phyloP scores from a whole-genome alignment of 2,329 filamentous ascomycete genomes.

The Graphilbum sp. region DNA sequence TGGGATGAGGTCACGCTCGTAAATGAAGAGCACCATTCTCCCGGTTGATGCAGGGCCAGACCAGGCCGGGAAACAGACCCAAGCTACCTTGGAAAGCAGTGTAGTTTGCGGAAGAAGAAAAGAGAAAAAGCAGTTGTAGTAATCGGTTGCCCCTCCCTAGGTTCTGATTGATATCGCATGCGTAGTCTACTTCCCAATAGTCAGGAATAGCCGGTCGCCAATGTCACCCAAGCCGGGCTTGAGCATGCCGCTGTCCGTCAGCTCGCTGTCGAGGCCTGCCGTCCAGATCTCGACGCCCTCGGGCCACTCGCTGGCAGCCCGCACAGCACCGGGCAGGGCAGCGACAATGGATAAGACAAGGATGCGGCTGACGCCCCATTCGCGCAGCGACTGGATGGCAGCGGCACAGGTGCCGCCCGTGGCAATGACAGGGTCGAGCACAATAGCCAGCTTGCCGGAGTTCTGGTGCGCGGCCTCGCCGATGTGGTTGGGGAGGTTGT shows the following conservation, averaged over 20 bases:
- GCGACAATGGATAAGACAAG: conserved; percentile 63
- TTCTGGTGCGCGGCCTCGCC: conserved; percentile 20
- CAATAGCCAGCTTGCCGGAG: conserved; percentile 48
- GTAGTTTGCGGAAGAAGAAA: too few relatives aligned
- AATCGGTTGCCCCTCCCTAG: neutral
- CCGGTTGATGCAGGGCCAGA: too few relatives aligned
- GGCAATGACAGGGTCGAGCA: conserved; percentile 85
- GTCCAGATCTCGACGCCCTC: conserved; percentile 68
- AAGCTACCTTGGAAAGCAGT: too few relatives aligned
- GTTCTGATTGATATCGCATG: neutral
- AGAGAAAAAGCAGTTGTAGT: too few relatives aligned
- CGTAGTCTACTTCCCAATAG: conserved; percentile 54
- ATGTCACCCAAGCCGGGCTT: conserved; percentile 82
- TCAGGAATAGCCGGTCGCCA: conserved; percentile 78
- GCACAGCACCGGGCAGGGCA: conserved; percentile 51
- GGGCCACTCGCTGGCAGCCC: conserved; percentile 62
- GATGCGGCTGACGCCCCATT: conserved; percentile 81
- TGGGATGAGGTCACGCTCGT: conserved; percentile 66
- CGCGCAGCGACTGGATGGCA: conserved; percentile 72
- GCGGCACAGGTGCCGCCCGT: conserved; percentile 82
- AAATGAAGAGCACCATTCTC: conserved; percentile 53
- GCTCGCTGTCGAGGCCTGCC: conserved; percentile 57
- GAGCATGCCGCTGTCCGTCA: conserved; percentile 75
- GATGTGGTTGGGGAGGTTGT: conserved; percentile 72
- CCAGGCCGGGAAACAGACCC: too few relatives aligned